Percentiles rank a stretch among this genome's conserved stretches.
phyloP scores from a whole-genome alignment of 306 rosid species.

The Begonia fuchsioides region DNA sequence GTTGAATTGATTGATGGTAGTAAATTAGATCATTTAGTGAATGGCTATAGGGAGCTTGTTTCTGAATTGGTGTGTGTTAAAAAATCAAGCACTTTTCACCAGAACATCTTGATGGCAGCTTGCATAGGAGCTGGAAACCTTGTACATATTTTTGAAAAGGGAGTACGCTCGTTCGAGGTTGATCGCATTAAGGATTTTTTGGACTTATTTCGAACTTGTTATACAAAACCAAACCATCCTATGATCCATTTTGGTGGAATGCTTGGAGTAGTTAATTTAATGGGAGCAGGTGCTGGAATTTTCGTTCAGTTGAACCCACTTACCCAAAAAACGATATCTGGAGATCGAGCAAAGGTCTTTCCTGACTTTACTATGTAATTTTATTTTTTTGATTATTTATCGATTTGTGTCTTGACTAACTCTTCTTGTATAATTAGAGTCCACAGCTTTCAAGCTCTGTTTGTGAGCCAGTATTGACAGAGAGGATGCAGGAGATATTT shows the following conservation, averaged over 20 bases:
- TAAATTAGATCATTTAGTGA: conserved; percentile 42
- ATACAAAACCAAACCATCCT: conserved; percentile 52
- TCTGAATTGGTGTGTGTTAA: conserved; percentile 50
- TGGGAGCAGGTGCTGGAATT: conserved; percentile 72
- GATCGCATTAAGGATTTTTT: conserved; percentile 45
- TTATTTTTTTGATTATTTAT: conserved; percentile 2
- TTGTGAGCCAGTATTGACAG: conserved; percentile 48
- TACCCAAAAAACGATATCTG: conserved; percentile 18
- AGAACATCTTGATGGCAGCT: conserved; percentile 72
- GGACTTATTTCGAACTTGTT: conserved; percentile 67
- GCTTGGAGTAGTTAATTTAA: conserved; percentile 74
- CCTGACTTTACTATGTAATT: conserved; percentile 4
- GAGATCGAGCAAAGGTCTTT: conserved; percentile 45
- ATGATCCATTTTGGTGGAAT: conserved; percentile 76
- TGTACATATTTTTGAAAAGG: conserved; percentile 49
- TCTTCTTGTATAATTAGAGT: conserved; percentile 40
- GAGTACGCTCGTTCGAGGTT: conserved; percentile 50
- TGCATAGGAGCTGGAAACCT: conserved; percentile 82
- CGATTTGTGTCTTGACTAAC: conserved; percentile 27
- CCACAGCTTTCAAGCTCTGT: conserved; percentile 54
- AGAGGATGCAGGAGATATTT: conserved; percentile 80
- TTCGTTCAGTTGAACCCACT: conserved; percentile 35
- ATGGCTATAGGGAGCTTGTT: conserved; percentile 52
- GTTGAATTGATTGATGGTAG: conserved; percentile 56
- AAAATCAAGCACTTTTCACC: conserved; percentile 39